These are phyloP conservation scores for Alternaria solani DNA, from an alignment of 2,329 filamentous ascomycete species.

Conservation along the genomic window DNA sequence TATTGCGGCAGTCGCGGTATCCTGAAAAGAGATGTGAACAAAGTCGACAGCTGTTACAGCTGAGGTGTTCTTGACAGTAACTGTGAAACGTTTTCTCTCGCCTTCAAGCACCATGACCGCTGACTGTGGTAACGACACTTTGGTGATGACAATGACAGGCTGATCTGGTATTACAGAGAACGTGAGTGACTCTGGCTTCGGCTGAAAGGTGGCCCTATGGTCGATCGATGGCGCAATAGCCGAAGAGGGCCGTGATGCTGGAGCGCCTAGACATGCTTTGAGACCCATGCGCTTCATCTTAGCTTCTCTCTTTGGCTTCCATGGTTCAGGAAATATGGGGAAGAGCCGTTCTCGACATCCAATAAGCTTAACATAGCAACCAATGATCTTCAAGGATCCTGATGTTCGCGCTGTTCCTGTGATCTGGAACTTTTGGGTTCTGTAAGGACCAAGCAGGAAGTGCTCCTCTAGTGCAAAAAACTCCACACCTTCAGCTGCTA, in stretches of 20 bases:
- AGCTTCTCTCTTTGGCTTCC: conserved; percentile 71
- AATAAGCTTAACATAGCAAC: conserved; percentile 79
- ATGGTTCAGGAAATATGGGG: conserved; percentile 80
- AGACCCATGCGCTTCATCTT: conserved; percentile 82
- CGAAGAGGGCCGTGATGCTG: conserved; percentile 53
- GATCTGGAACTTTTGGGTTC: conserved; percentile 80
- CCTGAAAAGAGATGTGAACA: conserved; percentile 85
- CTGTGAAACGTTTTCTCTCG: conserved; percentile 77
- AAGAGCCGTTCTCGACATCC: conserved; percentile 86
- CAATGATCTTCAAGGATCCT: conserved; percentile 76
- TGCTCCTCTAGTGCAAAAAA: conserved; percentile 73
- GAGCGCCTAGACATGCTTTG: conserved; percentile 57
- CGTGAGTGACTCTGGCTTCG: conserved; percentile 57
- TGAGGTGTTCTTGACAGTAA: conserved; percentile 83
- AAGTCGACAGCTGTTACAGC: conserved; percentile 76
- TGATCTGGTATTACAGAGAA: conserved; percentile 82
- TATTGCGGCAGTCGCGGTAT: conserved; percentile 81
- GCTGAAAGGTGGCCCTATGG: conserved; percentile 33
- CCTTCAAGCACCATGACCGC: conserved; percentile 94
- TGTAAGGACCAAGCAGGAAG: conserved; percentile 78
- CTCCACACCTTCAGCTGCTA: conserved; percentile 76
- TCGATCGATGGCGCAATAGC: conserved; percentile 37
- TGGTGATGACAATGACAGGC: conserved; percentile 77
- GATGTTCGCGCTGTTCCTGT: conserved; percentile 70
- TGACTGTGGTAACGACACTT: conserved; percentile 80